phyloP scores from a whole-genome alignment of 2,329 filamentous ascomycete genomes.

The Trichoderma lentiforme region DNA sequence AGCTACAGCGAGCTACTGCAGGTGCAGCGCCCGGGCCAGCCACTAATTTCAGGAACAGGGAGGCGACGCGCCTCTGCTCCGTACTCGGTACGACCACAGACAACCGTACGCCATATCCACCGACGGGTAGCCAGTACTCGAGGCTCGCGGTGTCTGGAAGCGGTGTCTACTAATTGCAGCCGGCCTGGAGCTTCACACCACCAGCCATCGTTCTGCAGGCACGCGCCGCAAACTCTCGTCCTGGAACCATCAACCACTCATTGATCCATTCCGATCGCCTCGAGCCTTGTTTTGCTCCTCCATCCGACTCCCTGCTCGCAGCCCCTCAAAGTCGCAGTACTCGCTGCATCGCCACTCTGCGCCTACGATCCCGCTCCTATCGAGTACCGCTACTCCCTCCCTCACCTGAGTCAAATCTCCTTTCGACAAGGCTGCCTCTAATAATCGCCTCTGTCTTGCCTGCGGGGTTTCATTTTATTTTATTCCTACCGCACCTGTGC shows the following conservation, averaged over 20 bases:
- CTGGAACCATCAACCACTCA: not conserved
- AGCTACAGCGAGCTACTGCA: conserved; percentile 8
- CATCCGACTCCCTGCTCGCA: not conserved
- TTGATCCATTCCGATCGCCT: not conserved
- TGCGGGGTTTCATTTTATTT: not conserved
- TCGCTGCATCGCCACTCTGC: not conserved
- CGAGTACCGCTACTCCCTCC: conserved; percentile 1
- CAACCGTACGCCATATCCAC: not conserved
- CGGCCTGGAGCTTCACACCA: not conserved
- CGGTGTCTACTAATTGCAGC: not conserved
- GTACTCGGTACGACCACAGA: not conserved
- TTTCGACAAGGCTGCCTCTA: conserved; percentile 4
- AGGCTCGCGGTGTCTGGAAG: not conserved
- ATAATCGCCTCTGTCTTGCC: not conserved
- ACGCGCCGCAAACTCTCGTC: conserved; percentile 1
- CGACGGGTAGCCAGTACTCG: conserved; percentile 1
- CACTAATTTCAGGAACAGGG: conserved; percentile 14
- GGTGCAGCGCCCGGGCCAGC: not conserved
- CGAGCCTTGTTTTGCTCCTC: not conserved
- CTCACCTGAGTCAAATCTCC: not conserved
- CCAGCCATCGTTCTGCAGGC: conserved; percentile 4
- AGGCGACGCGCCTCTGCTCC: not conserved
- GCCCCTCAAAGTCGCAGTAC: not conserved
- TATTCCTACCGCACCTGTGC: not conserved
- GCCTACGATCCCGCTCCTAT: not conserved